Evolutionary conservation across 768 basidiomycete species (phyloP), one percentile per base, ranked within the genome.

Genomic region (Lepiota brunneoincarnata): DNA sequence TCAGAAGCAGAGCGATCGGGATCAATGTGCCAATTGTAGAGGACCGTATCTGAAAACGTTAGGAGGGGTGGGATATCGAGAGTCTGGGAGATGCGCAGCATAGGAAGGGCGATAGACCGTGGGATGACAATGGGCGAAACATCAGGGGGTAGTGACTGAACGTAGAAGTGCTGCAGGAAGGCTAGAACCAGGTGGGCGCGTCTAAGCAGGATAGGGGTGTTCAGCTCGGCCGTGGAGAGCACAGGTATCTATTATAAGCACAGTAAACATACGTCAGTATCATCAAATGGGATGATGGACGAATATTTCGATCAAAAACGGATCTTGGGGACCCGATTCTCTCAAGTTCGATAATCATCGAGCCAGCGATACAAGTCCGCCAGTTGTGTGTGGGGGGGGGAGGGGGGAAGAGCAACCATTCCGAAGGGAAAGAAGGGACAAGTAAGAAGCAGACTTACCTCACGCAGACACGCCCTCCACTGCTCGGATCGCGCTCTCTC

Each of bases 1-100:
- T 52, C 48, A 17, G 44, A 18, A 12, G 51, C 59, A 7, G 60
- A 75, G 58, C 65, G 73, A 67, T 47, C 49, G 12, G 48, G 49
- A 46, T 64, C 71, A 49, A 68, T 75, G 58, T 70, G 57, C 89
- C 90, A 92, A 64, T 98, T 97, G 72, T 93, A 98, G 21, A 98
- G 77, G 5, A 98, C 94, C 35, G 87, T 87, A 66, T 97, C 95
- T 18, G 94, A 87, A 67, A 94, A 98, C 1, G 95, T 97, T 46
- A 95, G 78, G 26, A 98, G 75, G 0, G 96, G 92, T 0, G 96
- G 96, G 2, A 98, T 73, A 45, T 88, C 86, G 15, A 98, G 80
- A 36, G 85, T 69, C 0, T 73, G 69, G 12, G 84, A 89, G 23
- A 95, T 76, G 49, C 81, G 77, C 12, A 95, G 77, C 39, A 93